Conservation (phyloP, 331 rosid species). For the Malus hybrid region DNA sequence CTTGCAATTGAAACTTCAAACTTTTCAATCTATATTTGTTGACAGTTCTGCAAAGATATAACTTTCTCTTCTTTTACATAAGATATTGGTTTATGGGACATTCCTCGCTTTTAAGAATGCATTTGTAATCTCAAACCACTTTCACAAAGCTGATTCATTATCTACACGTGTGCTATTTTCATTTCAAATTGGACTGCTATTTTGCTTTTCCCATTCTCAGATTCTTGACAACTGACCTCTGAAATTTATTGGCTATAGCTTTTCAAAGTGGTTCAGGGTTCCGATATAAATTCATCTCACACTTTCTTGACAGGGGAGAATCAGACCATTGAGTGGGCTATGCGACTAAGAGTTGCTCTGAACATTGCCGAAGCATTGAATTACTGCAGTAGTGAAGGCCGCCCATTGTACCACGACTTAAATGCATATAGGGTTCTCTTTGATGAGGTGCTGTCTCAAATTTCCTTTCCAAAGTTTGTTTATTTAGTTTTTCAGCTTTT, state of each 20-base stretch:
- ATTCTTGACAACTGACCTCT: not conserved
- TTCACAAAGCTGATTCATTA: not conserved
- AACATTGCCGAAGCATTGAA: slow-evolving; percentile 61
- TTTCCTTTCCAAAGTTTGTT: not conserved
- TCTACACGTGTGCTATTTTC: not conserved
- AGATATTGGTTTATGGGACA: not conserved
- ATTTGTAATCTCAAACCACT: not conserved
- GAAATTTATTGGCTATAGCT: not conserved
- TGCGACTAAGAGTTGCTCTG: slow-evolving; percentile 77
- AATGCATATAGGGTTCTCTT: slow-evolving; percentile 77
- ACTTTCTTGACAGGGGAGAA: slow-evolving; percentile 58
- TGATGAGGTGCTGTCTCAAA: slow-evolving; percentile 49
- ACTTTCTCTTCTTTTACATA: not conserved
- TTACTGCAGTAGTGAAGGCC: slow-evolving; percentile 51
- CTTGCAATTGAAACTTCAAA: not conserved
- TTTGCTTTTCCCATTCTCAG: not conserved
- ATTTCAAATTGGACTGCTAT: not conserved
- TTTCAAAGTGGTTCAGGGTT: not conserved
- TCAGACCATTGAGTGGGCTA: slow-evolving; percentile 77
- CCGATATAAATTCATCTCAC: not conserved
- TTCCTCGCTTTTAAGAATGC: not conserved
- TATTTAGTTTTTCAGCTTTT: not conserved
- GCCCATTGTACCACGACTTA: slow-evolving; percentile 70
- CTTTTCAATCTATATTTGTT: not conserved
- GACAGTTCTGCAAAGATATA: not conserved